Evolutionary conservation across 2,329 filamentous ascomycete genomes (phyloP).

Genomic region (Xylaria sp.): DNA sequence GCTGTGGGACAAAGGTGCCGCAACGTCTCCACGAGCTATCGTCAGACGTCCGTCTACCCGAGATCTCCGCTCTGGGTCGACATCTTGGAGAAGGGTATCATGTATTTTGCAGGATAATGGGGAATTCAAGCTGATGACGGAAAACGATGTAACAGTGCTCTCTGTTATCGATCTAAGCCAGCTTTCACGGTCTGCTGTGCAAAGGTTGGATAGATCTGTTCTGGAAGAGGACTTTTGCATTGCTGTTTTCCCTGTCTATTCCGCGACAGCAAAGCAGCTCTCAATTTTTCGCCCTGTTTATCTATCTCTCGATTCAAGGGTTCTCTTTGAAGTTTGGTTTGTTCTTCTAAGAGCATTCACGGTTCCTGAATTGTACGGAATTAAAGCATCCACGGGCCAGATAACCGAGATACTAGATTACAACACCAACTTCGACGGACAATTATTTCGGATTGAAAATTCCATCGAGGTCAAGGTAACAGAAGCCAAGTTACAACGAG

Average conservation of each 20-base stretch:
- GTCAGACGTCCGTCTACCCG: conserved; percentile 67
- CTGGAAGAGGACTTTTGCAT: conserved; percentile 94
- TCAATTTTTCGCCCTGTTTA: conserved; percentile 89
- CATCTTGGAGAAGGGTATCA: conserved; percentile 86
- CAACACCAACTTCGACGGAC: conserved; percentile 55
- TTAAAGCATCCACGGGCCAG: conserved; percentile 58
- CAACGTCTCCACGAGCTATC: conserved; percentile 65
- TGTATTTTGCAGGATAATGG: conserved; percentile 96
- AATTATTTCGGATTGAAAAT: conserved; percentile 71
- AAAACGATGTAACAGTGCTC: conserved; percentile 82
- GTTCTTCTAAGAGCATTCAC: conserved; percentile 91
- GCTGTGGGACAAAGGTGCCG: conserved; percentile 84
- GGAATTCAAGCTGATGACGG: conserved; percentile 88
- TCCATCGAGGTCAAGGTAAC: conserved; percentile 67
- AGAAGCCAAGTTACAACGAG: conserved; percentile 68
- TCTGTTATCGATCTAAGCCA: conserved; percentile 88
- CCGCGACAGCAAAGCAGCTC: conserved; percentile 75
- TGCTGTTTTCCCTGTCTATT: conserved; percentile 94
- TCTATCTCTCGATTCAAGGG: conserved; percentile 83
- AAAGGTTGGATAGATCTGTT: conserved; percentile 89
- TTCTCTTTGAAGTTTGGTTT: conserved; percentile 98
- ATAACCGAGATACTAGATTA: conserved; percentile 56
- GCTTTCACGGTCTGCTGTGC: conserved; percentile 87
- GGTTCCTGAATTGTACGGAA: conserved; percentile 86
- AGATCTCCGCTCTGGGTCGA: conserved; percentile 63